These are phyloP conservation scores for Calonectria multiphialidica DNA, from an alignment of 2,329 filamentous ascomycete species.

Conservation along the genomic window DNA sequence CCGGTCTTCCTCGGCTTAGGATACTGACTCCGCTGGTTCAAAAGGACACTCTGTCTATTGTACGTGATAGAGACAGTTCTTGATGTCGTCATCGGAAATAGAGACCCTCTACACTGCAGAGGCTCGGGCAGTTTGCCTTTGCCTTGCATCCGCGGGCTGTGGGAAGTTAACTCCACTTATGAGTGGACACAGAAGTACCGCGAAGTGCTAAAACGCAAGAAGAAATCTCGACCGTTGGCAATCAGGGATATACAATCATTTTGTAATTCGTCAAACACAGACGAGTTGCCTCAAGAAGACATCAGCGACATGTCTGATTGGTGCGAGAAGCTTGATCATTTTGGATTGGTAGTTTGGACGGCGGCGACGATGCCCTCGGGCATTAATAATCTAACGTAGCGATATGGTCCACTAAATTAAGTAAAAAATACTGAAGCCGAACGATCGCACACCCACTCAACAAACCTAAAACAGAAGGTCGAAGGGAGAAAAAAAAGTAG, in stretches of 20 bases:
- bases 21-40: not conserved
- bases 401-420: not conserved
- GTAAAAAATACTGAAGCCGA: not conserved
- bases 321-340: conserved; percentile 1
- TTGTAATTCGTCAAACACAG: not conserved
- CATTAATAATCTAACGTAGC: no score
- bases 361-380: not conserved
- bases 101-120: not conserved
- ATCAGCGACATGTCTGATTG: not conserved
- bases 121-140: not conserved
- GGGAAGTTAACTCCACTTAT: not conserved
- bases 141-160: not conserved
- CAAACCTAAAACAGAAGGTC: no score
- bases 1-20: not conserved
- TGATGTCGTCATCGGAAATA: not conserved
- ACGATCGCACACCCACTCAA: no score
- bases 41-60: not conserved
- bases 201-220: not conserved
- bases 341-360: not conserved
- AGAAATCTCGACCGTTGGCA: not conserved
- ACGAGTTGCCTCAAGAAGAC: not conserved
- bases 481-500: no score
- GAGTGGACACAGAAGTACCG: not conserved
- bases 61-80: not conserved
- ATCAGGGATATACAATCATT: not conserved